Evolutionary conservation across 441 rosid genomes (phyloP), one percentile per base, ranked within the genome.

Genomic region (Flueggea neowawraea): DNA sequence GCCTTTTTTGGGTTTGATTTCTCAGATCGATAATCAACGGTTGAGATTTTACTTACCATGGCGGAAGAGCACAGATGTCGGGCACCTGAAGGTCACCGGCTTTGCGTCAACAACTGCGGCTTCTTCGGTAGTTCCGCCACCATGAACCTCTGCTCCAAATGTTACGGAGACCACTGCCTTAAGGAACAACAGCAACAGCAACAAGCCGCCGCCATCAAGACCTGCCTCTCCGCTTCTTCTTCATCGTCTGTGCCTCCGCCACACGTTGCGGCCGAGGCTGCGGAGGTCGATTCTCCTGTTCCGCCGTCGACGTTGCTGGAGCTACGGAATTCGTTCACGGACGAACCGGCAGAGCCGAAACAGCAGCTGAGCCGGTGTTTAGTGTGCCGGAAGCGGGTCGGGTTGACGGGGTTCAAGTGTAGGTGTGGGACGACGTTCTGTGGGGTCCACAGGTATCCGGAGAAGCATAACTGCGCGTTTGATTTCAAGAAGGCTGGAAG

Each of bases 61-160:
- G 92, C 88, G 76, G 91, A 86, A 63, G 95, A 90, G 76, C 93
- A 84, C 62, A 67, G 87, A 54, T 83, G 80, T 61, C 78, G 81
- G 62, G 73, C 89, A 14, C 84, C 84, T 22, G 89, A 84, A 69
- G 85, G 85, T 5, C 84, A 78, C 72, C 72, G 84, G 58, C 75
- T 61, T 43, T 80, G 88, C 60, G 72, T 52, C 2, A 80, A 76
- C 52, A 78, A 74, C 68, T 80, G 83, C 31, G 83, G 85, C 1
- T 83, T 80, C 48, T 72, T 78, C 16, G 83, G 88, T 1, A 73
- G 73, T 53, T 36, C 80, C 2, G 69, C 16, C 65, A 80, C 80
- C 32, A 72, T 66, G 66, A 70, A 76, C 53, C 82, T 80, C n/a
- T 83, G 88, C 63, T 83, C 88, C n/a, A 80, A 80, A 64, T 80